A percentile compares a stretch with the other conserved stretches of the same genome.
phyloP scores from a whole-genome alignment of 2,329 filamentous ascomycete genomes.

The Aquanectria penicillioides region DNA sequence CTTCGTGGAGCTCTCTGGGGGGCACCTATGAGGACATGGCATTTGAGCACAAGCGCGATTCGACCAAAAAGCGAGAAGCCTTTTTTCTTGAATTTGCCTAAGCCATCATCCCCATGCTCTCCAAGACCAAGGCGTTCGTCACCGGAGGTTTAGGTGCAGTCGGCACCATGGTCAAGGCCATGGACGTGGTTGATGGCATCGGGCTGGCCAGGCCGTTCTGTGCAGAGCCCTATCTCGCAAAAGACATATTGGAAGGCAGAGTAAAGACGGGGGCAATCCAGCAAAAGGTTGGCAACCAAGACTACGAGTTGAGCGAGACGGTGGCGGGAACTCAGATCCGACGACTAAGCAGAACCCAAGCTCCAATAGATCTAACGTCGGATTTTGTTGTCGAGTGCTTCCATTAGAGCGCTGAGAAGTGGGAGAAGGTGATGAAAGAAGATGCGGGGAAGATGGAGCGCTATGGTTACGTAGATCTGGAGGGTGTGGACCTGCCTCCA shows the following conservation, averaged over 20 bases:
- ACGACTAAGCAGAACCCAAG: background rate
- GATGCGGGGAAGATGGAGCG: no score
- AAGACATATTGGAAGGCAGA: background rate
- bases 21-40: conserved; percentile 65
- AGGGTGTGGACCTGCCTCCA: no score
- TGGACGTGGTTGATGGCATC: conserved; percentile 67
- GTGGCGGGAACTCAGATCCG: background rate
- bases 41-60: conserved; percentile 61
- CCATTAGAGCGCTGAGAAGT: no score
- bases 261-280: background rate
- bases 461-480: no score
- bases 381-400: no score
- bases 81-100: conserved; percentile 69
- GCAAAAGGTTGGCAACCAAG: background rate
- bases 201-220: conserved; percentile 58
- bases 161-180: conserved; percentile 66
- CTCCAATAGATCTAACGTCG: no score
- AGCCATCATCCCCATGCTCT: conserved; percentile 53
- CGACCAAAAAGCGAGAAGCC: conserved; percentile 61
- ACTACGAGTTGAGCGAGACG: background rate
- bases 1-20: conserved; percentile 68
- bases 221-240: background rate
- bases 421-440: no score
- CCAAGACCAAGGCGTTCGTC: conserved; percentile 65
- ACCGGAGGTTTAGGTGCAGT: conserved; percentile 67